A percentile compares a stretch with the other conserved stretches of the same genome.
Conservation (phyloP, 202 grass and related monocot genomes). For the Schoenoplectus triqueter region DNA sequence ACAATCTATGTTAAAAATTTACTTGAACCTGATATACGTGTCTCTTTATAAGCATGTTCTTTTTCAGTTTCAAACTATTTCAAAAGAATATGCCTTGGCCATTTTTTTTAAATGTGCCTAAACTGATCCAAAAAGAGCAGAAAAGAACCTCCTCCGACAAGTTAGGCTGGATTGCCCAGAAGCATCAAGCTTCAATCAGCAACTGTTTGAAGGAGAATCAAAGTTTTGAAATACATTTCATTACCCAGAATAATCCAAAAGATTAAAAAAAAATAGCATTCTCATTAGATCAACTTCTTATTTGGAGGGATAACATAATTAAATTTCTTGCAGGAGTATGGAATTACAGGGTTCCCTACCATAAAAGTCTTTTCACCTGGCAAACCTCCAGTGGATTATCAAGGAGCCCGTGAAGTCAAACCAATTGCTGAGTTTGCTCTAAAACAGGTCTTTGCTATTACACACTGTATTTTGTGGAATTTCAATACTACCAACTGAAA, state of each 20-base stretch:
- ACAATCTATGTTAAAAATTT: background rate
- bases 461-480: background rate
- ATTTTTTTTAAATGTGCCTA: constrained; percentile 2
- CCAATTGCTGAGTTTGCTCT: constrained; percentile 92
- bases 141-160: background rate
- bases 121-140: background rate
- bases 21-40: background rate
- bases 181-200: background rate
- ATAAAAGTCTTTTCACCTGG: constrained; percentile 94
- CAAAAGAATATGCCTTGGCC: background rate
- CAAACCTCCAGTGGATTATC: constrained; percentile 92
- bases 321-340: constrained; percentile 76
- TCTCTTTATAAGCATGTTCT: background rate
- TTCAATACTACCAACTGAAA: background rate
- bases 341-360: constrained; percentile 89
- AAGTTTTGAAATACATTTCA: constrained; percentile 9
- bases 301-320: background rate
- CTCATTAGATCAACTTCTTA: background rate
- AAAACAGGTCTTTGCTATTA: constrained; percentile 57
- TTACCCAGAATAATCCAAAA: background rate
- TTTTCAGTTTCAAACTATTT: background rate
- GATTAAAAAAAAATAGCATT: background rate
- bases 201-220: background rate
- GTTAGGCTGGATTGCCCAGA: background rate
- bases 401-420: constrained; percentile 93